Conservation (phyloP, 805 yeast species). For the Wickerhamiella allomyrinae region DNA sequence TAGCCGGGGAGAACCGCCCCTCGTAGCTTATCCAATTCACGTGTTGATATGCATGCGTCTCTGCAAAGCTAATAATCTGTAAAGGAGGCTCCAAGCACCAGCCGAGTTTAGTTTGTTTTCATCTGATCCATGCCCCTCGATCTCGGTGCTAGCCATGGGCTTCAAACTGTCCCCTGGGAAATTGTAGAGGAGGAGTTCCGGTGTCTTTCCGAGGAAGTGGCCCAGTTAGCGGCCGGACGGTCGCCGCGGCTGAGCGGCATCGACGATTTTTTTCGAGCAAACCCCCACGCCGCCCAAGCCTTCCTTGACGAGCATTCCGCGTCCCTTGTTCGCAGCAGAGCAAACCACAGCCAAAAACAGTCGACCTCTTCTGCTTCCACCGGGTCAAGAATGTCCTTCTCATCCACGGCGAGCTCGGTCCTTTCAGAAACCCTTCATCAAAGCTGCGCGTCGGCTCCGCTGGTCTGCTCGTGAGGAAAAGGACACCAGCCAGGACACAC, state of each 20-base stretch:
- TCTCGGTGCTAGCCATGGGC: neutral
- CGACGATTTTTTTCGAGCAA: neutral
- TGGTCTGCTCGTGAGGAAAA: too few species aligned
- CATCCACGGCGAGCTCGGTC: too few species aligned
- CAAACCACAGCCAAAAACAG: neutral
- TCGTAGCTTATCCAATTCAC: neutral
- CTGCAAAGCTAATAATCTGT: neutral
- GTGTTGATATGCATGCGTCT: neutral
- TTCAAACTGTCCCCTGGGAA: neutral
- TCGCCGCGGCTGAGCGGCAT: neutral
- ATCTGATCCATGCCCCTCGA: too few species aligned
- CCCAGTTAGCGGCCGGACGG: neutral
- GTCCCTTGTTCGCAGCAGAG: neutral
- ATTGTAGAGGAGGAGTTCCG: neutral
- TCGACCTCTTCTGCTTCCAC: too few species aligned
- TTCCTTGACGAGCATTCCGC: neutral
- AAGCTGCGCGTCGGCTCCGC: too few species aligned
- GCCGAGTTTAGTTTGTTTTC: too few species aligned
- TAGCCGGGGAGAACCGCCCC: too few species aligned
- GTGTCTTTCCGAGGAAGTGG: neutral
- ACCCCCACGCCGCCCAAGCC: constrained; percentile 1
- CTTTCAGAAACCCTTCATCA: too few species aligned
- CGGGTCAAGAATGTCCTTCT: too few species aligned
- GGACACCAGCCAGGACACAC: too few species aligned
- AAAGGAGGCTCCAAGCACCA: neutral